Evolutionary conservation across 2,329 filamentous ascomycete genomes (phyloP).

Genomic region (Phialophora tarda): DNA sequence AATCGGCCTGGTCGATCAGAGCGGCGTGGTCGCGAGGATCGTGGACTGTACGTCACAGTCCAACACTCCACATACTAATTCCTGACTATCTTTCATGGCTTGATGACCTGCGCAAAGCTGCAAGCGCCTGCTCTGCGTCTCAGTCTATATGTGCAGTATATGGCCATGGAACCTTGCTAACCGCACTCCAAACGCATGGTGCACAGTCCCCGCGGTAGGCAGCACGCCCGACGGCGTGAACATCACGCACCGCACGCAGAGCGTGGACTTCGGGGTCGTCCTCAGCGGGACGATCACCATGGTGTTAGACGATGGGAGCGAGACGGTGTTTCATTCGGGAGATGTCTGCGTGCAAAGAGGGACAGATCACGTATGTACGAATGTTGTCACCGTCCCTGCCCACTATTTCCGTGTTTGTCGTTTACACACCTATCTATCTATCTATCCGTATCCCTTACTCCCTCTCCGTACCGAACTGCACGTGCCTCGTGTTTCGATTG

Average conservation of each 20-base stretch:
- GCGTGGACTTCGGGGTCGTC: conserved; percentile 44
- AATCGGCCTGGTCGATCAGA: conserved; percentile 36
- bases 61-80: not conserved
- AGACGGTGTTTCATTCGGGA: conserved; percentile 39
- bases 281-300: conserved; percentile 42
- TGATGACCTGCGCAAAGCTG: not conserved
- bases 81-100: no score
- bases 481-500: no score
- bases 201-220: conserved; percentile 34
- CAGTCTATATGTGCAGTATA: not conserved
- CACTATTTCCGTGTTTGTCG: no score
- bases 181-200: not conserved
- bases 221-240: conserved; percentile 32
- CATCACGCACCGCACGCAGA: conserved; percentile 38
- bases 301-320: conserved; percentile 42
- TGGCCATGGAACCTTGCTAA: not conserved
- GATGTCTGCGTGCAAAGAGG: conserved; percentile 43
- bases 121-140: not conserved
- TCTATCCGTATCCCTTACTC: not conserved
- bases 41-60: conserved; percentile 36
- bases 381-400: not conserved
- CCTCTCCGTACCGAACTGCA: not conserved
- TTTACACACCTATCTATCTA: not conserved
- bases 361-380: conserved; percentile 35
- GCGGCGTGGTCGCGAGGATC: conserved; percentile 38